phyloP scores from a whole-genome alignment of 1,284 basidiomycete genomes.

The Exobasidium cylindrosporum region DNA sequence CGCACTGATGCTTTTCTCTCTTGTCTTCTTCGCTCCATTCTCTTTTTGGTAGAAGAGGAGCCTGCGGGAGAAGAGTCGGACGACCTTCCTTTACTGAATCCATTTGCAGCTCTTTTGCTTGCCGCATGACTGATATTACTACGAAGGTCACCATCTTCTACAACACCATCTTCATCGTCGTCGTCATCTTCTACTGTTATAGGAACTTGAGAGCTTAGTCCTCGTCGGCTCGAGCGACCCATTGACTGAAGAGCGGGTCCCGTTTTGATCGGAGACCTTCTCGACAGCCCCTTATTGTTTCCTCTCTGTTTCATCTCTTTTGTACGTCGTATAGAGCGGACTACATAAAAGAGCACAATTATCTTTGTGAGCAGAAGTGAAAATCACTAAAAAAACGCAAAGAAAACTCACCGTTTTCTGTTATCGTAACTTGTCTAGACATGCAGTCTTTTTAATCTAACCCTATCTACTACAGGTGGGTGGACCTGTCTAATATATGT shows the following conservation, averaged over 20 bases:
- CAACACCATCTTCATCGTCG: conserved; percentile 1
- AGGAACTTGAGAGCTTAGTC: neutral
- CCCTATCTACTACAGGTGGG: too few species aligned
- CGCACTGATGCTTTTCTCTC: conserved; percentile 45
- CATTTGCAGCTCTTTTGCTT: neutral
- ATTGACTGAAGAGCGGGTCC: too few species aligned
- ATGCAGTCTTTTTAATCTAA: neutral
- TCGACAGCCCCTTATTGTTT: neutral
- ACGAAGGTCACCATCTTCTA: neutral
- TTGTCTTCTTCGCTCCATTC: conserved; percentile 28
- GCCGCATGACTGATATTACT: neutral
- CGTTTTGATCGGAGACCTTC: neutral
- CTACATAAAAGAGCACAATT: neutral
- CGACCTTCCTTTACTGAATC: neutral
- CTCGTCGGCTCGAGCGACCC: neutral
- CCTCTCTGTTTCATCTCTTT: neutral
- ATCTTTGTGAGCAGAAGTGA: neutral
- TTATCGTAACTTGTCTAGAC: too few species aligned
- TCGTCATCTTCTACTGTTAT: neutral
- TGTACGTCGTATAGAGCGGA: neutral
- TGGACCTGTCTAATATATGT: too few species aligned
- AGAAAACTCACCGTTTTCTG: too few species aligned
- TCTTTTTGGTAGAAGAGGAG: conserved; percentile 18
- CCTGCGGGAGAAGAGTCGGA: neutral
- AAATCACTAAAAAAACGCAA: too few species aligned